Conservation (phyloP, 495 filamentous ascomycete genomes). For the Penicillium pancosmium region DNA sequence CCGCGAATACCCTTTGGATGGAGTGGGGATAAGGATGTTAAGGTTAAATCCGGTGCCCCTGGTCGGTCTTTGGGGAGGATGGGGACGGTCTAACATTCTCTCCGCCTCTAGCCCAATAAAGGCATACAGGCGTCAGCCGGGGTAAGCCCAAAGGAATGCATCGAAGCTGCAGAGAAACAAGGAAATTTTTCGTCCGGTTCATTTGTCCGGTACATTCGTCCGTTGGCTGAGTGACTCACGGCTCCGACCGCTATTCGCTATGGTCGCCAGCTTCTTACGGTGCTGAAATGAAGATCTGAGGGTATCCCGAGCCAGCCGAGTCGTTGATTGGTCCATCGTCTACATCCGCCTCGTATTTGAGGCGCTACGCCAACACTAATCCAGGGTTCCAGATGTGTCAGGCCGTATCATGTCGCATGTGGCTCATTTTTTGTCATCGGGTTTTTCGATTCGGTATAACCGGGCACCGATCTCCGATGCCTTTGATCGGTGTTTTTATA, state of each 20-base stretch:
- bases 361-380: background rate
- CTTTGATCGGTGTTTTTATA: background rate
- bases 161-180: background rate
- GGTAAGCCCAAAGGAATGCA: background rate
- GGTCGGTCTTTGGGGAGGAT: background rate
- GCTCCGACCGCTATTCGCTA: conserved; percentile 1
- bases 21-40: background rate
- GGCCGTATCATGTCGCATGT: background rate
- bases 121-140: background rate
- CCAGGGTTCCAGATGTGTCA: background rate
- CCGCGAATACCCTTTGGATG: background rate
- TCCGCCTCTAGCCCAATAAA: background rate
- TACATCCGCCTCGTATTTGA: conserved; percentile 1
- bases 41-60: background rate
- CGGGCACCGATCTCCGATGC: background rate
- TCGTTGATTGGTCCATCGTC: background rate
- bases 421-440: background rate
- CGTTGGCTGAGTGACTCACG: conserved; percentile 2
- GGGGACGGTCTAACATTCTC: background rate
- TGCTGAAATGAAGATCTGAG: conserved; percentile 4
- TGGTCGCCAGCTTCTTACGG: background rate
- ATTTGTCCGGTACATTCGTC: background rate
- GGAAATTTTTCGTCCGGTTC: background rate
- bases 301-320: background rate
- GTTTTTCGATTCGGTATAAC: background rate